Evolutionary conservation across 1,284 basidiomycete genomes (phyloP).

Genomic region (Ustilago shanxiensis): DNA sequence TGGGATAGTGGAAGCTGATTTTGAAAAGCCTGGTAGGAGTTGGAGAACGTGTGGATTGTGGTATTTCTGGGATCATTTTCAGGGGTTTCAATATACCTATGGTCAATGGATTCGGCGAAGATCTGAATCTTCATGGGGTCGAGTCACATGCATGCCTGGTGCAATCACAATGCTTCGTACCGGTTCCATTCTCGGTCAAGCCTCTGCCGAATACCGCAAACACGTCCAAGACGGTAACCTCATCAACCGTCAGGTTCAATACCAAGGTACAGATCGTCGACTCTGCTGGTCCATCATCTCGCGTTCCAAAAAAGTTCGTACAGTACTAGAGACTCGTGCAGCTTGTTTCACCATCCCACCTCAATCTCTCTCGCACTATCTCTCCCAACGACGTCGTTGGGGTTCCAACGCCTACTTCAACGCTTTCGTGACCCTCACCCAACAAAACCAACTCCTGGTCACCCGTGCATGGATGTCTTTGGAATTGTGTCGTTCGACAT

Average conservation of each 20-base stretch:
- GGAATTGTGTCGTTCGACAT: constrained; percentile 23
- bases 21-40: constrained; percentile 21
- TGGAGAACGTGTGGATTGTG: constrained; percentile 22
- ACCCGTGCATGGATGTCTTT: constrained; percentile 37
- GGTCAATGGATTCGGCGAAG: constrained; percentile 37
- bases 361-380: constrained; percentile 38
- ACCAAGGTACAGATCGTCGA: constrained; percentile 38
- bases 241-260: constrained; percentile 34
- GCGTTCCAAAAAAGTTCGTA: constrained; percentile 31
- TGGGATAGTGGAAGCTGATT: constrained; percentile 37
- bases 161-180: constrained; percentile 40
- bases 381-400: constrained; percentile 36
- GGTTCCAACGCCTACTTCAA: constrained; percentile 44
- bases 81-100: constrained; percentile 40
- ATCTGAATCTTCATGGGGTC: constrained; percentile 34
- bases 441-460: constrained; percentile 25
- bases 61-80: constrained; percentile 45
- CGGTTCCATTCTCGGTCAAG: constrained; percentile 30
- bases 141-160: constrained; percentile 39
- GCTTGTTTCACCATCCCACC: constrained; percentile 45
- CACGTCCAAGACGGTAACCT: constrained; percentile 31
- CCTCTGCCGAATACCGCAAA: constrained; percentile 31
- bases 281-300: constrained; percentile 44
- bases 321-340: constrained; percentile 32
- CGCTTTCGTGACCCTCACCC: constrained; percentile 28